These are phyloP conservation scores for Zymoseptoria passerinii DNA, from an alignment of 2,329 filamentous ascomycete species.

Conservation along the genomic window DNA sequence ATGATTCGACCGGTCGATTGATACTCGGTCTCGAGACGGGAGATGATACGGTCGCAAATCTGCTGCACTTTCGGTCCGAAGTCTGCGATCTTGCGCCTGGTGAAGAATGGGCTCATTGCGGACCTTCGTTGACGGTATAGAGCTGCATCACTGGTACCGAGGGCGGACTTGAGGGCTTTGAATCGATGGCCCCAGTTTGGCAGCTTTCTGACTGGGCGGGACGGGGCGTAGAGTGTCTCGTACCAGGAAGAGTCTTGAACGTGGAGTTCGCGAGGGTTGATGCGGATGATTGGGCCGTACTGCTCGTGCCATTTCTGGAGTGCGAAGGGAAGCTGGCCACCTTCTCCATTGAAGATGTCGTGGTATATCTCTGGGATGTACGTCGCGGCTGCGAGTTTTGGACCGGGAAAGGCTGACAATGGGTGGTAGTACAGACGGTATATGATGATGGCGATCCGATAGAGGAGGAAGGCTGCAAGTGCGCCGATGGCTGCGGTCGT, in stretches of 20 bases:
- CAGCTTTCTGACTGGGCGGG: slow-evolving; percentile 1
- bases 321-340: slow-evolving; percentile 6
- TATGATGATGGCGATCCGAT: slow-evolving; percentile 2
- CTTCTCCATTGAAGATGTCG: slow-evolving; percentile 18
- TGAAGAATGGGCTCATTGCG: slow-evolving; percentile 39
- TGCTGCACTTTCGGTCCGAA: slow-evolving; percentile 3
- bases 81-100: slow-evolving; percentile 15
- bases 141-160: slow-evolving; percentile 3
- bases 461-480: slow-evolving; percentile 1
- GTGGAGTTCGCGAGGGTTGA: slow-evolving; percentile 10
- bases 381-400: slow-evolving; percentile 30
- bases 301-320: slow-evolving; percentile 6
- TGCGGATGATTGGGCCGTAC: slow-evolving; percentile 11
- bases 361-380: slow-evolving; percentile 31
- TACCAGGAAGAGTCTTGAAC: slow-evolving; percentile 5
- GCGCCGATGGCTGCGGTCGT: background rate
- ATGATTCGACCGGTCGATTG: background rate
- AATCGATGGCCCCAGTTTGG: slow-evolving; percentile 3
- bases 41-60: background rate
- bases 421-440: slow-evolving; percentile 29
- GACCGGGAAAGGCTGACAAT: slow-evolving; percentile 30
- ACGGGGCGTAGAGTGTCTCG: slow-evolving; percentile 3
- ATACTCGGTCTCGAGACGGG: background rate
- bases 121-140: slow-evolving; percentile 35
- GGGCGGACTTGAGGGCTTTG: background rate